Evolutionary conservation across 768 basidiomycete genomes (phyloP).

Genomic region (Lactarius sanguifluus): DNA sequence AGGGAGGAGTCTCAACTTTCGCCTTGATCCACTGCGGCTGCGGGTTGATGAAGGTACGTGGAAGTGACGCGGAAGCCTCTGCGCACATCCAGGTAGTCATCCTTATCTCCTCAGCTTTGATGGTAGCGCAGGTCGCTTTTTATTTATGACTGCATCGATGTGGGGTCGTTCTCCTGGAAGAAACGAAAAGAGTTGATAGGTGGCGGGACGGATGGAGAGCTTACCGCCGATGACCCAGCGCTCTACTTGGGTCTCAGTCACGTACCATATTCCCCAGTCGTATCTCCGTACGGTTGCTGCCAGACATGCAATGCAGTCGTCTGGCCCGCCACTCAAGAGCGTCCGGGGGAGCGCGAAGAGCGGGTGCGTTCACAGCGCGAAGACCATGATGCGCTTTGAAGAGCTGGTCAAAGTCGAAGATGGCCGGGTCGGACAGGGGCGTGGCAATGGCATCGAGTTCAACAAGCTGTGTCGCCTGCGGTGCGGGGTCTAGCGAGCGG

Average conservation of each 20-base stretch:
- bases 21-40: no score
- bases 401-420: constrained; percentile 63
- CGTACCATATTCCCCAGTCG: constrained; percentile 56
- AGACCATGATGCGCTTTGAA: constrained; percentile 38
- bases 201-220: constrained; percentile 16
- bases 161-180: no score
- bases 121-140: no score
- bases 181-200: no score
- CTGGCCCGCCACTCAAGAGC: constrained; percentile 62
- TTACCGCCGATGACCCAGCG: constrained; percentile 86
- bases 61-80: no score
- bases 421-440: constrained; percentile 60
- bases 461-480: neutral
- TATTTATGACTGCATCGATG: no score
- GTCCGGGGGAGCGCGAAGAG: constrained; percentile 71
- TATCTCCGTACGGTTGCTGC: constrained; percentile 44
- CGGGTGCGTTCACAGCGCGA: constrained; percentile 39
- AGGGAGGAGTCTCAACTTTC: no score
- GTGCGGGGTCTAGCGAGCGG: neutral
- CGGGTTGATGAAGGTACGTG: no score
- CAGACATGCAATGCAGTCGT: constrained; percentile 48
- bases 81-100: no score
- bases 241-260: constrained; percentile 58
- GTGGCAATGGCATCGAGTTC: constrained; percentile 57
- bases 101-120: no score